phyloP scores from a whole-genome alignment of 345 rosid genomes.

The Eucalyptus brandiana region DNA sequence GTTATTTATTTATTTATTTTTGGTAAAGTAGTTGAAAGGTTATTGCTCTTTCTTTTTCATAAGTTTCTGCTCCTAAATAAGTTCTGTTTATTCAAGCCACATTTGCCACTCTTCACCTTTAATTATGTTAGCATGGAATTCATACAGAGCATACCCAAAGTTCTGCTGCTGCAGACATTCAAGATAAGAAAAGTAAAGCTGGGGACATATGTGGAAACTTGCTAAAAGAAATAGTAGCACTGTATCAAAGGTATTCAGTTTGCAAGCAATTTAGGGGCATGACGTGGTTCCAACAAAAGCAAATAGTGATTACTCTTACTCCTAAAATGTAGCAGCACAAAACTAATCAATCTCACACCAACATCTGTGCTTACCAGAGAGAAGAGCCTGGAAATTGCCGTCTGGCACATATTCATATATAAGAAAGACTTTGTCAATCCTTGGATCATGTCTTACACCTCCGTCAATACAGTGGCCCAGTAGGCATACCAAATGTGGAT shows the following conservation, averaged over 20 bases:
- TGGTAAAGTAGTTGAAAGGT: neutral
- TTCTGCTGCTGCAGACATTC: neutral
- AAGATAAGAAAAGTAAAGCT: neutral
- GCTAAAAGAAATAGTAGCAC: neutral
- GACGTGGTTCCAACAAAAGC: neutral
- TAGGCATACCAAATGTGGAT: conserved; percentile 76
- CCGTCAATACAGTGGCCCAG: conserved; percentile 76
- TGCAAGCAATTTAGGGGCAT: neutral
- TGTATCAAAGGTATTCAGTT: neutral
- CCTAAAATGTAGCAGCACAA: neutral
- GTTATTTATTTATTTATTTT: too few relatives aligned
- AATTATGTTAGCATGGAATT: neutral
- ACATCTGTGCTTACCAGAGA: conserved; percentile 51
- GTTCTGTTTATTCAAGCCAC: neutral
- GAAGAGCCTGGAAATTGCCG: conserved; percentile 56
- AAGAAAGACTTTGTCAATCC: conserved; percentile 39
- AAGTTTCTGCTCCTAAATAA: neutral
- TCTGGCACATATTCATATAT: conserved; percentile 56
- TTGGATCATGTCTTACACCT: conserved; percentile 27
- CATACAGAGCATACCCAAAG: neutral
- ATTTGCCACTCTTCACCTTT: neutral
- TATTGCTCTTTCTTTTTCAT: neutral
- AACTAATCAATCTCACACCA: neutral
- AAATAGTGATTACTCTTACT: neutral
- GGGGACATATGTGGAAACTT: neutral